Percentiles rank a stretch among this genome's conserved stretches.
phyloP scores from a whole-genome alignment of 306 rosid genomes.

The Nissolia schottii region DNA sequence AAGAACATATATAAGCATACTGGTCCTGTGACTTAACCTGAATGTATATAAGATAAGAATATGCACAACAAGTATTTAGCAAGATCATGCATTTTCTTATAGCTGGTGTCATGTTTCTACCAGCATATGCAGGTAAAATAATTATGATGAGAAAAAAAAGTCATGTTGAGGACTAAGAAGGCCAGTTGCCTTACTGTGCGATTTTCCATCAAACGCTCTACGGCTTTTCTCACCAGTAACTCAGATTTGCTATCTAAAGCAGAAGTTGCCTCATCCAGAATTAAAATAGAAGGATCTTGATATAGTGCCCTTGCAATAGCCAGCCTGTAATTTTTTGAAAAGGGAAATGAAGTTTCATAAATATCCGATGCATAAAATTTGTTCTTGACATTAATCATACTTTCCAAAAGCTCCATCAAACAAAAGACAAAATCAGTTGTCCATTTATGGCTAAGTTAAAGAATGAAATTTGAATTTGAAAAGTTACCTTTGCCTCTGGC shows the following conservation, averaged over 20 bases:
- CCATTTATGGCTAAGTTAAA: neutral
- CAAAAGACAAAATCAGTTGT: neutral
- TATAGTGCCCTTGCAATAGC: slow-evolving; percentile 88
- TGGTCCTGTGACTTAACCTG: slow-evolving; percentile 5
- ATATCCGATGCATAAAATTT: neutral
- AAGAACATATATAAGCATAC: neutral
- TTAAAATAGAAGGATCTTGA: slow-evolving; percentile 67
- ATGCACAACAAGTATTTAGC: neutral
- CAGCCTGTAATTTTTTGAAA: slow-evolving; percentile 47
- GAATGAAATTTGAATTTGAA: slow-evolving; percentile 13
- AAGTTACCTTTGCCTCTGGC: slow-evolving; percentile 85
- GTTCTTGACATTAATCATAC: neutral
- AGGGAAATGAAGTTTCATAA: neutral
- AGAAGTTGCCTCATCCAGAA: slow-evolving; percentile 92
- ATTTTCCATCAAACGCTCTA: slow-evolving; percentile 70
- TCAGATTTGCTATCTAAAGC: slow-evolving; percentile 85
- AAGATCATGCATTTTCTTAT: slow-evolving; percentile 2
- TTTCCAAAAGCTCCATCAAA: neutral
- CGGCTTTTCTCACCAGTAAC: slow-evolving; percentile 68
- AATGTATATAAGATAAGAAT: neutral
- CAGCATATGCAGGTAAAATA: neutral
- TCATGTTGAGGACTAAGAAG: neutral
- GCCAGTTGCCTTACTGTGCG: slow-evolving; percentile 53
- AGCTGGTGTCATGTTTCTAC: neutral
- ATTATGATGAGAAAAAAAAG: neutral